A percentile compares a stretch with the other conserved stretches of the same genome.
These are phyloP conservation scores for Tylopilus sp. DNA, from an alignment of 768 basidiomycete genomes.

Conservation along the genomic window DNA sequence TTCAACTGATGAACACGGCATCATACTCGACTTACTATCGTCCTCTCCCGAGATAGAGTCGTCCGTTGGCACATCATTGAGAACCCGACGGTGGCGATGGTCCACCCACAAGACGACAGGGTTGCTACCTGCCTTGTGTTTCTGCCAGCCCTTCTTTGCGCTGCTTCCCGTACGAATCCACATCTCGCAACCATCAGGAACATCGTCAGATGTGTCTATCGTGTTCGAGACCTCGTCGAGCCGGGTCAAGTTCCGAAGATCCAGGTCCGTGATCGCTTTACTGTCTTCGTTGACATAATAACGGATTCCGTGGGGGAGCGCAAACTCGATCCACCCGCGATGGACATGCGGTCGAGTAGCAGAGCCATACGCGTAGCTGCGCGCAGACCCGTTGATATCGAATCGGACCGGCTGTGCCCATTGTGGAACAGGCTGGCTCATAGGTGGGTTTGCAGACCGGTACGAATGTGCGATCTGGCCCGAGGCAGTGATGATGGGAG, in stretches of 20 bases:
- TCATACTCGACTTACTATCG: conserved; percentile 35
- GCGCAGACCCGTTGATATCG: conserved; percentile 30
- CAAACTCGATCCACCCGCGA: conserved; percentile 73
- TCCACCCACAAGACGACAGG: conserved; percentile 60
- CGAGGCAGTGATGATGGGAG: conserved; percentile 22
- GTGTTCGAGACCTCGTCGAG: conserved; percentile 41
- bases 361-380: conserved; percentile 26
- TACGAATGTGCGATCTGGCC: conserved; percentile 25
- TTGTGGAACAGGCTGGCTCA: conserved; percentile 28
- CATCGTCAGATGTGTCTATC: conserved; percentile 29
- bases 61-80: conserved; percentile 41
- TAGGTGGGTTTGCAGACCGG: conserved; percentile 13
- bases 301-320: conserved; percentile 65
- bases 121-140: conserved; percentile 28
- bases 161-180: conserved; percentile 52
- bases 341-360: conserved; percentile 18
- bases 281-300: conserved; percentile 69
- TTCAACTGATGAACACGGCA: background rate
- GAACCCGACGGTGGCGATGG: conserved; percentile 54
- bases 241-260: conserved; percentile 51
- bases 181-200: conserved; percentile 49
- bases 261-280: conserved; percentile 66
- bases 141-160: conserved; percentile 28
- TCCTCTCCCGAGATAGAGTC: conserved; percentile 30
- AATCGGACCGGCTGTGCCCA: conserved; percentile 26